Evolutionary conservation across 805 yeast species (phyloP).

Genomic region (Crinitomyces ghanaensis): DNA sequence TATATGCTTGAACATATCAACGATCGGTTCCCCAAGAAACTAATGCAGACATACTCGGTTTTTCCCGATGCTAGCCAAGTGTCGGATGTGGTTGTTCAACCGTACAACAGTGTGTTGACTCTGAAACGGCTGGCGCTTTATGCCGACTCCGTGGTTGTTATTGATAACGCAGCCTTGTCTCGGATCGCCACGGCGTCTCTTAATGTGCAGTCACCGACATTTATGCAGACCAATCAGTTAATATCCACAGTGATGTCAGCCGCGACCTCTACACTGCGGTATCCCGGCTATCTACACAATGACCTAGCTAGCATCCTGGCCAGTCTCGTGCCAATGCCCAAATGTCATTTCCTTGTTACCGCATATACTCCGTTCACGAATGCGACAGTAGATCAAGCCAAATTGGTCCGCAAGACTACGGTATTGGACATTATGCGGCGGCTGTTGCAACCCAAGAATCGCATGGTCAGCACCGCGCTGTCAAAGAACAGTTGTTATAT

Average conservation of each 20-base stretch:
- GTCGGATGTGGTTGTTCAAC: slow-evolving; percentile 96
- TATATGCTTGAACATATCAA: slow-evolving; percentile 61
- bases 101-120: slow-evolving; percentile 81
- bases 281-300: slow-evolving; percentile 85
- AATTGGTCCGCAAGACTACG: slow-evolving; percentile 54
- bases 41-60: slow-evolving; percentile 74
- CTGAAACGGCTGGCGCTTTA: slow-evolving; percentile 69
- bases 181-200: slow-evolving; percentile 56
- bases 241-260: slow-evolving; percentile 79
- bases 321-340: slow-evolving; percentile 76
- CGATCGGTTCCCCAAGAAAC: slow-evolving; percentile 74
- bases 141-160: slow-evolving; percentile 80
- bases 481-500: slow-evolving; percentile 43
- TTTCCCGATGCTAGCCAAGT: slow-evolving; percentile 72
- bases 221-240: slow-evolving; percentile 70
- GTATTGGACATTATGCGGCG: slow-evolving; percentile 82
- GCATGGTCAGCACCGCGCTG: slow-evolving; percentile 47
- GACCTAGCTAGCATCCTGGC: slow-evolving; percentile 74
- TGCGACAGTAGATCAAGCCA: slow-evolving; percentile 50
- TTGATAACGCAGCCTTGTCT: slow-evolving; percentile 79
- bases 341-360: slow-evolving; percentile 62
- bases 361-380: slow-evolving; percentile 65
- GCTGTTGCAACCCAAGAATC: slow-evolving; percentile 62
- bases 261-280: slow-evolving; percentile 76
- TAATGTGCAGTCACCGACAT: slow-evolving; percentile 49